Conservation (phyloP, 2,329 filamentous ascomycete species). For the Lachnellula cervina region DNA sequence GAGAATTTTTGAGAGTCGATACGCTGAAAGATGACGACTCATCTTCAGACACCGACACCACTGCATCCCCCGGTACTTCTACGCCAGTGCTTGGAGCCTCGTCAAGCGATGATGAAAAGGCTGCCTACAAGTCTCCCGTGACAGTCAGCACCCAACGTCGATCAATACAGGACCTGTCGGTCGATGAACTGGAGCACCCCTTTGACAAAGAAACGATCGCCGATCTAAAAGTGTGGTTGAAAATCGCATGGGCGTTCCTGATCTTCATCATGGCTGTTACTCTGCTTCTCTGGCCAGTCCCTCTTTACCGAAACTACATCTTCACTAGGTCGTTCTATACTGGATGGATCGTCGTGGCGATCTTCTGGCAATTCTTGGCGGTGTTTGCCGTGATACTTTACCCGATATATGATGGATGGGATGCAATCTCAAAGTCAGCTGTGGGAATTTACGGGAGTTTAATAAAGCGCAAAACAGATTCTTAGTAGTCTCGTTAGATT, state of each 20-base stretch:
- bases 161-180: neutral
- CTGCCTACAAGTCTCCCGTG: too few species aligned
- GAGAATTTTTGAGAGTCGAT: constrained; percentile 40
- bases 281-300: constrained; percentile 45
- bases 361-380: constrained; percentile 48
- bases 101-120: too few species aligned
- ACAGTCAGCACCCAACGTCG: too few species aligned
- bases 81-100: too few species aligned
- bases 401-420: constrained; percentile 43
- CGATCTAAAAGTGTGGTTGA: constrained; percentile 35
- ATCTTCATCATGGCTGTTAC: constrained; percentile 41
- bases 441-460: too few species aligned
- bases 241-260: constrained; percentile 38
- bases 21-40: constrained; percentile 35
- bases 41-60: too few species aligned
- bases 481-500: too few species aligned
- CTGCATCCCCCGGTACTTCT: too few species aligned
- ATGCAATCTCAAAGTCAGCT: constrained; percentile 30
- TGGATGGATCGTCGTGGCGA: constrained; percentile 46
- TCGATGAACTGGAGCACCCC: constrained; percentile 41
- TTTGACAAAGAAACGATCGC: constrained; percentile 35
- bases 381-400: constrained; percentile 43
- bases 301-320: constrained; percentile 45
- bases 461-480: too few species aligned
- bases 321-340: constrained; percentile 45